Evolutionary conservation across 2,329 filamentous ascomycete genomes (phyloP), one percentile per base, ranked within the genome.

Genomic region (Meredithiella fracta): DNA sequence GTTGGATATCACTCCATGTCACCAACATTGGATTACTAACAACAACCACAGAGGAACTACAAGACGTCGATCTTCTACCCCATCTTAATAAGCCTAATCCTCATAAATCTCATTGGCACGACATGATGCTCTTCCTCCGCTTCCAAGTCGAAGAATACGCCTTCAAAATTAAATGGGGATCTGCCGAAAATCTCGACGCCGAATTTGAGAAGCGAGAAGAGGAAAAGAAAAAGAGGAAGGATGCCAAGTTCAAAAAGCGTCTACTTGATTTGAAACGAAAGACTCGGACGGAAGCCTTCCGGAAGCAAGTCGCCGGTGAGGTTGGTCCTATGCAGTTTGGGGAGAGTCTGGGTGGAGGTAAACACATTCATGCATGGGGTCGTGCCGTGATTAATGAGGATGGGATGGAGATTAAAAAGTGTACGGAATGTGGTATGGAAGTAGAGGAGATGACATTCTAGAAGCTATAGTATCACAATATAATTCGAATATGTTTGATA

Each of bases 91-190:
- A 83, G 34, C 91, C 92, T 1, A 98, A 98, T 63, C 92, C 92
- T 0, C 92, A 96, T 70, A 96, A 96, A 67, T 82, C 85, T 0
- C 89, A 90, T 58, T 98, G 89, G 87, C 89, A 96, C 67, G 88
- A 94, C 72, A 98, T 98, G 92, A 95, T 95, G 83, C 77, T 98
- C 1, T 98, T 92, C 66, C 74, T 98, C 22, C 84, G 92, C 0
- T 94, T 81, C 59, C 92, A 98, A 65, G 86, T 98, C 1, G 92
- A 98, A 65, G 88, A 89, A 57, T 96, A 96, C 65, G 92, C 91
- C 0, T 83, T 97, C 63, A 80, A 76, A 1, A 81, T 80, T 61
- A 96, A 96, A 70, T 98, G 92, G 92, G 92, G 92, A 0, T 88
- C 84, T 0, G 70, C 86, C 0, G 89, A 92, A 64, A 85, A 83